phyloP scores from a whole-genome alignment of 2,329 filamentous ascomycete species.

The Diplocarpon mali region DNA sequence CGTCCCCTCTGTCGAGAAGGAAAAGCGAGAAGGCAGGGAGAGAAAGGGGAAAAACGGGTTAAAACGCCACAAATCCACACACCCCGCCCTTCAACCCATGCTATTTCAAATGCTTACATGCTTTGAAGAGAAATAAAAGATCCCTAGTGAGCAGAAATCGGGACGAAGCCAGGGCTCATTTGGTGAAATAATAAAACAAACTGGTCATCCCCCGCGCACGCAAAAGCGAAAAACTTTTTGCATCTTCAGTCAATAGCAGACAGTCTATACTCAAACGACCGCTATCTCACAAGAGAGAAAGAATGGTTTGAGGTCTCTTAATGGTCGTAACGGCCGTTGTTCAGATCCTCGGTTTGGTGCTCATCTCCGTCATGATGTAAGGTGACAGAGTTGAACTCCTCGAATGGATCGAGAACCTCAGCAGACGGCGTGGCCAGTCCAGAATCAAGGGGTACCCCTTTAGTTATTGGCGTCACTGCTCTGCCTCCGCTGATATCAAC shows the following conservation, averaged over 20 bases:
- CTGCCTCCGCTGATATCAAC: constrained; percentile 64
- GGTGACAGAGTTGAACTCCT: constrained; percentile 98
- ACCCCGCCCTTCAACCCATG: not conserved
- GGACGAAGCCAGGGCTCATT: not conserved
- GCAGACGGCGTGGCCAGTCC: constrained; percentile 75
- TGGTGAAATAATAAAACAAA: not conserved
- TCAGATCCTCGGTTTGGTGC: constrained; percentile 22
- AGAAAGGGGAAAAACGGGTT: too few species aligned
- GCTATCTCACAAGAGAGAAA: not conserved
- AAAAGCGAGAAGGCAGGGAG: not conserved
- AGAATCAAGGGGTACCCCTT: constrained; percentile 79
- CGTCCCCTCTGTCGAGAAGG: not conserved
- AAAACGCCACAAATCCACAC: not conserved
- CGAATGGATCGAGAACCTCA: constrained; percentile 80
- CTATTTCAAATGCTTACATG: not conserved
- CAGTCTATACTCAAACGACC: constrained; percentile 10
- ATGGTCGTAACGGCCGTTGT: constrained; percentile 24
- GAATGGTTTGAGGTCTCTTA: not conserved
- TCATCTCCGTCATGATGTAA: constrained; percentile 93
- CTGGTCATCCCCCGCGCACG: not conserved
- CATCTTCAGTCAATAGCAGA: constrained; percentile 1
- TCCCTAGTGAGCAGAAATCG: not conserved
- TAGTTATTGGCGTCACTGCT: constrained; percentile 38
- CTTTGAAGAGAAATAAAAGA: not conserved
- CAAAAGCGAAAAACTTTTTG: constrained; percentile 1